Evolutionary conservation across 164 flowering plant genomes (phyloP).

Genomic region (Stephania cephalantha): DNA sequence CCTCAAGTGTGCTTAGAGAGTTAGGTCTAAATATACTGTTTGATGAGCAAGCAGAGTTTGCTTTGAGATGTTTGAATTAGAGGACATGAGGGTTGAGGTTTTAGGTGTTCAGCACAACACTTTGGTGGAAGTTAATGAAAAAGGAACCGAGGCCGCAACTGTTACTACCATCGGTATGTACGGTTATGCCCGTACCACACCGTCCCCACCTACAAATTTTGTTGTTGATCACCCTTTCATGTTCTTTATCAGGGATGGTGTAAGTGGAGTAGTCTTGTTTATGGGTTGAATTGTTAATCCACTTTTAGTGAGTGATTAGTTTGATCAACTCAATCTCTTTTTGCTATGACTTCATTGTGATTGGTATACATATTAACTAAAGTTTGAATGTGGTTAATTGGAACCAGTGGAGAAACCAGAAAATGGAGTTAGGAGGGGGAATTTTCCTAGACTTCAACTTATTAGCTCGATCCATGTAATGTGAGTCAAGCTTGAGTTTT

Average conservation of each 20-base stretch:
- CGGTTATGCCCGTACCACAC: neutral
- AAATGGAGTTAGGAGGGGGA: no score
- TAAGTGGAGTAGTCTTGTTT: constrained; percentile 6
- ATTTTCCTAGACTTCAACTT: no score
- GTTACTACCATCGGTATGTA: neutral
- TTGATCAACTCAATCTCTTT: no score
- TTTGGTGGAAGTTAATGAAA: constrained; percentile 11
- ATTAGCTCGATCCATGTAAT: no score
- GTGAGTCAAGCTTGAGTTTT: no score
- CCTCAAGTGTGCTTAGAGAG: constrained; percentile 9
- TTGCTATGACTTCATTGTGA: no score
- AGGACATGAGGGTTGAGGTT: neutral
- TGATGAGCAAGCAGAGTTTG: neutral
- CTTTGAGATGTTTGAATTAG: neutral
- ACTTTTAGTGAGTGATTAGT: neutral
- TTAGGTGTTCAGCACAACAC: constrained; percentile 1
- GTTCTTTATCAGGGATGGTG: constrained; percentile 13
- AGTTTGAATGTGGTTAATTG: no score
- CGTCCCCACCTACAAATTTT: neutral
- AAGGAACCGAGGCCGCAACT: constrained; percentile 19
- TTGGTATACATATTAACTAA: no score
- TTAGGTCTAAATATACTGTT: constrained; percentile 12
- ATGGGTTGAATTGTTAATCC: constrained; percentile 5
- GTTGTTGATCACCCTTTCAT: constrained; percentile 15
- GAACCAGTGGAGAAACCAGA: no score